Evolutionary conservation across 805 yeast genomes (phyloP).

Genomic region (Teunomyces gatunensis): DNA sequence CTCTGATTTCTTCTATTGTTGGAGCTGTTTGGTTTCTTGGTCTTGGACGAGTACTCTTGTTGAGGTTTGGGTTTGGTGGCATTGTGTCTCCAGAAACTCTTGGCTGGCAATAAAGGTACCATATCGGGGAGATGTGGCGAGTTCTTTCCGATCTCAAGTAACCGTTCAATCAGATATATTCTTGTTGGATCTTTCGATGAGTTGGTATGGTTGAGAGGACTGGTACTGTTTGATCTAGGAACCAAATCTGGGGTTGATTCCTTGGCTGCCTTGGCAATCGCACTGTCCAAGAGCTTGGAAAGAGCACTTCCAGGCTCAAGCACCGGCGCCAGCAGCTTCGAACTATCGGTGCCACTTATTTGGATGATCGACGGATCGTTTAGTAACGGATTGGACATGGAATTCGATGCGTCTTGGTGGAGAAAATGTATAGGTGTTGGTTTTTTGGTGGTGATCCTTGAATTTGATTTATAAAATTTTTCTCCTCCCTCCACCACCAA

Average conservation of each 20-base stretch:
- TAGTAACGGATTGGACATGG: slow-evolving; percentile 18
- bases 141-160: slow-evolving; percentile 27
- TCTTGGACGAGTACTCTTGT: slow-evolving; percentile 8
- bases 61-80: slow-evolving; percentile 7
- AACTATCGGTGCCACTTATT: slow-evolving; percentile 3
- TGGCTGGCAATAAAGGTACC: slow-evolving; percentile 41
- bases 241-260: slow-evolving; percentile 40
- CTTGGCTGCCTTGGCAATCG: slow-evolving; percentile 47
- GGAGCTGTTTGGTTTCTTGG: slow-evolving; percentile 14
- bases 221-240: slow-evolving; percentile 10
- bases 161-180: slow-evolving; percentile 26
- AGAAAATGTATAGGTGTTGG: neutral
- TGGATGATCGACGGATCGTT: slow-evolving; percentile 33
- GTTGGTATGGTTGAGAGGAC: slow-evolving; percentile 5
- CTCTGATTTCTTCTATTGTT: slow-evolving; percentile 15
- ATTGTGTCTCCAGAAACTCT: slow-evolving; percentile 48
- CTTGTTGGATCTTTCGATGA: slow-evolving; percentile 9
- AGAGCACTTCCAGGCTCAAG: slow-evolving; percentile 37
- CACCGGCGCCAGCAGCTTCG: slow-evolving; percentile 4
- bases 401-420: neutral
- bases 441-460: slow-evolving; percentile 2
- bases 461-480: neutral
- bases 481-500: neutral
- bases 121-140: slow-evolving; percentile 23
- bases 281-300: slow-evolving; percentile 42